Percentiles rank a stretch among this genome's conserved stretches.
These are phyloP conservation scores for Leccinum incarnatum DNA, from an alignment of 768 basidiomycete species.

Conservation along the genomic window DNA sequence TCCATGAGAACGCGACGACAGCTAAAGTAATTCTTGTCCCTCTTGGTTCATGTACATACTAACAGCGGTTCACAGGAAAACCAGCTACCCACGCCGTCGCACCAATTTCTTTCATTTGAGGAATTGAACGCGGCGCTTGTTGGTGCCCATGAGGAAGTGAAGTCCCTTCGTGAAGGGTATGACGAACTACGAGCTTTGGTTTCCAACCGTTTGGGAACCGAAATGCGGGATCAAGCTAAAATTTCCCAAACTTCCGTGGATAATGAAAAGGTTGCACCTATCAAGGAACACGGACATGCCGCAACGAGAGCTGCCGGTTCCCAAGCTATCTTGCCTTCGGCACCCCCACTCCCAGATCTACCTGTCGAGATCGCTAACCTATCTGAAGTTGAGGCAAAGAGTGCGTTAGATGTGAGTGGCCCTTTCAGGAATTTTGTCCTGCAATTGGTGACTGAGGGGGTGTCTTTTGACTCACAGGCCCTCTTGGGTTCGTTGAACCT, in stretches of 20 bases:
- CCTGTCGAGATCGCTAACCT: conserved; percentile 16
- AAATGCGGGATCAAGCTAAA: not conserved
- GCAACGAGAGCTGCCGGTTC: not conserved
- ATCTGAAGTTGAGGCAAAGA: conserved; percentile 26
- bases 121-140: conserved; percentile 25
- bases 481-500: conserved; percentile 16
- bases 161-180: conserved; percentile 24
- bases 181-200: conserved; percentile 23
- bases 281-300: not conserved
- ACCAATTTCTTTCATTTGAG: conserved; percentile 23
- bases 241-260: not conserved
- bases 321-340: not conserved
- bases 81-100: not conserved
- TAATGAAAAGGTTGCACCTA: not conserved
- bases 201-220: conserved; percentile 10
- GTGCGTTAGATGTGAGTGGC: conserved; percentile 19
- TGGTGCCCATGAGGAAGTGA: conserved; percentile 24
- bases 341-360: conserved; percentile 1
- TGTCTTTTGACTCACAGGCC: conserved; percentile 4
- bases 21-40: conserved; percentile 9
- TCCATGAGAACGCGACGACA: conserved; percentile 3
- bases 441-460: not conserved
- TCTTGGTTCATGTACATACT: not conserved
- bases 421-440: not conserved
- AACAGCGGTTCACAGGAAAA: conserved; percentile 12